Evolutionary conservation across 148 eudicot species (phyloP).

Genomic region (Polygonum aviculare): DNA sequence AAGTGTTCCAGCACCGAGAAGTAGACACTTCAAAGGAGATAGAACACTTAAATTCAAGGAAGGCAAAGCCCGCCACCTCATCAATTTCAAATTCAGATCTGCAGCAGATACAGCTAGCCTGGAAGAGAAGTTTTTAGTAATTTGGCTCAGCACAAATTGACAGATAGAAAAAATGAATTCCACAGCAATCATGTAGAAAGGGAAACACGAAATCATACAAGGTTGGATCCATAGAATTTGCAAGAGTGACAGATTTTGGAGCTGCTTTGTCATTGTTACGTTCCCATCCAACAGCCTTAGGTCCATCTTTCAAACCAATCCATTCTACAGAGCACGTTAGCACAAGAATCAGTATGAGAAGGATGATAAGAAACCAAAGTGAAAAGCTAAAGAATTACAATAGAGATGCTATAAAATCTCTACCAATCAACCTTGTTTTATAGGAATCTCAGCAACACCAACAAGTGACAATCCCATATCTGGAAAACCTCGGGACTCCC

Average conservation of each 20-base stretch:
- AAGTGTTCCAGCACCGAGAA: conserved; percentile 91
- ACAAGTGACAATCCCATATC: conserved; percentile 67
- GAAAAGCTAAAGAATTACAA: background rate
- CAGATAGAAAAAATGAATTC: background rate
- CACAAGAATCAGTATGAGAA: background rate
- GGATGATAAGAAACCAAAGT: background rate
- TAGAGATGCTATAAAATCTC: conserved; percentile 23
- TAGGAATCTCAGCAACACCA: conserved; percentile 62
- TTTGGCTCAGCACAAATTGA: background rate
- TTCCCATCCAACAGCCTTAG: conserved; percentile 80
- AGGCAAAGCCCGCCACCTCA: conserved; percentile 96
- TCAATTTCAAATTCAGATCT: conserved; percentile 81
- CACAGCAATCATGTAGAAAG: background rate
- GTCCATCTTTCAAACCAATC: conserved; percentile 41
- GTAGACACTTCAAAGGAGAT: conserved; percentile 72
- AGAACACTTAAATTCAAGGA: conserved; percentile 56
- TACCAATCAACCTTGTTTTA: conserved; percentile 64
- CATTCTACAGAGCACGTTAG: conserved; percentile 31
- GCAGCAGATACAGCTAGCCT: conserved; percentile 86
- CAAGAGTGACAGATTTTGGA: conserved; percentile 57
- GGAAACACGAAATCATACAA: conserved; percentile 33
- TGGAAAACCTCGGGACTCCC: conserved; percentile 84
- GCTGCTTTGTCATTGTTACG: conserved; percentile 41
- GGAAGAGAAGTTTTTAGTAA: conserved; percentile 11
- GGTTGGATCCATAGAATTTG: conserved; percentile 82